Evolutionary conservation across 1,284 basidiomycete genomes (phyloP).

Genomic region (Cystobasidium slooffiae): DNA sequence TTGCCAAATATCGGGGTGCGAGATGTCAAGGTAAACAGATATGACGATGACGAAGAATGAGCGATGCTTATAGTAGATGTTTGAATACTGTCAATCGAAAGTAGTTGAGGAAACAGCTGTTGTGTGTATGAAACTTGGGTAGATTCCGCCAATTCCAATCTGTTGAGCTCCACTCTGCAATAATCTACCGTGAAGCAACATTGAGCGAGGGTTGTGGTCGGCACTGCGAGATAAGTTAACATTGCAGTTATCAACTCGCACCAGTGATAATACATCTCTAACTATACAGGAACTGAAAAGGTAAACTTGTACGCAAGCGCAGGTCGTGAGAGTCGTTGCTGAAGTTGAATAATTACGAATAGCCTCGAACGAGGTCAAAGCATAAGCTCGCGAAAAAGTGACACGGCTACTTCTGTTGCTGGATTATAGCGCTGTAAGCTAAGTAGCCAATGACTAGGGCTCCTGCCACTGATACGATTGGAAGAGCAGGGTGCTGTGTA

Average conservation of each 20-base stretch:
- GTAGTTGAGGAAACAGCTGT: too few species aligned
- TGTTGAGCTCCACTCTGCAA: too few species aligned
- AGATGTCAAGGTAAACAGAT: conserved; percentile 25
- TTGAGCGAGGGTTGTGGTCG: too few species aligned
- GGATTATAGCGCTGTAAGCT: conserved; percentile 53
- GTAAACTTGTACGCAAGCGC: neutral
- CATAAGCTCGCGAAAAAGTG: neutral
- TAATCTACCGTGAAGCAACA: too few species aligned
- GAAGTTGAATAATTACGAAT: neutral
- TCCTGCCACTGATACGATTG: conserved; percentile 52
- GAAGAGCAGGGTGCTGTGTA: conserved; percentile 39
- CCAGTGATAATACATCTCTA: neutral
- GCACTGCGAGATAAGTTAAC: neutral
- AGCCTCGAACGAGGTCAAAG: neutral
- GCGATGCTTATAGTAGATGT: neutral
- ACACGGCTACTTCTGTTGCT: conserved; percentile 49
- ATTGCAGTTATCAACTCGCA: neutral
- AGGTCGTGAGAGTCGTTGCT: neutral
- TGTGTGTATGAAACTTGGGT: too few species aligned
- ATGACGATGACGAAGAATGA: conserved; percentile 34
- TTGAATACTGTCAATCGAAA: neutral
- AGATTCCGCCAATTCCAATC: too few species aligned
- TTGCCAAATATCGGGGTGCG: conserved; percentile 24
- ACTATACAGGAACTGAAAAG: neutral
- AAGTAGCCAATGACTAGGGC: conserved; percentile 55